Conservation (phyloP, 2,329 filamentous ascomycete genomes). For the Xylariales sp. region DNA sequence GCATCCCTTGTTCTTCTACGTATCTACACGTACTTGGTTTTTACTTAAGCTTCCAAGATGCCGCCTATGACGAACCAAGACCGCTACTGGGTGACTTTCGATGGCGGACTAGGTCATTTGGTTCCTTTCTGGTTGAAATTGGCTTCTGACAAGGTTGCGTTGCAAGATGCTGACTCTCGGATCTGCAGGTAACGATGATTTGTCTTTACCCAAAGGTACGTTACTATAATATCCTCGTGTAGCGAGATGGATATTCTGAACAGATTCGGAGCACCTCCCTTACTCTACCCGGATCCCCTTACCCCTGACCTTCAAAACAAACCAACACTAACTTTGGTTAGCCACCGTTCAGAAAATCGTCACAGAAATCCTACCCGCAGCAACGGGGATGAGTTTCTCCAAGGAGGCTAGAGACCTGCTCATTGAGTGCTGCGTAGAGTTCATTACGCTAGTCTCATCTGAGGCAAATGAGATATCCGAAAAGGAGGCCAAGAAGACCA, state of each 20-base stretch:
- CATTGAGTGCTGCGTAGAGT: constrained; percentile 98
- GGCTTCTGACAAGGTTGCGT: too few species aligned
- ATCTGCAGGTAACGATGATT: constrained; percentile 53
- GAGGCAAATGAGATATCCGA: constrained; percentile 99
- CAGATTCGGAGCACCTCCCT: too few species aligned
- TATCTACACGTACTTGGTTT: constrained; percentile 1
- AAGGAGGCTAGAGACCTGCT: constrained; percentile 93
- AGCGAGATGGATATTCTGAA: too few species aligned
- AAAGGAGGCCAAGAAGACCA: constrained; percentile 98
- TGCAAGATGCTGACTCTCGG: constrained; percentile 27
- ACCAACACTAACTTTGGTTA: too few species aligned
- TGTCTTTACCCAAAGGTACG: constrained; percentile 61
- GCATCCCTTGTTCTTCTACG: not conserved
- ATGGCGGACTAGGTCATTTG: constrained; percentile 2
- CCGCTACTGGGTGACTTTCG: constrained; percentile 6
- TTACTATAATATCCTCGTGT: too few species aligned
- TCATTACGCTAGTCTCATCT: constrained; percentile 96
- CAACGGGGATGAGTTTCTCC: constrained; percentile 75
- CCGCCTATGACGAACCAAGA: constrained; percentile 10
- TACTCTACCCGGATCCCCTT: too few species aligned
- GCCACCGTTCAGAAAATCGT: constrained; percentile 82
- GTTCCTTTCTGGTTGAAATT: constrained; percentile 6
- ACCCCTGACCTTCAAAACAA: too few species aligned
- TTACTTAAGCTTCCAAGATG: constrained; percentile 12
- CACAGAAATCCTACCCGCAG: constrained; percentile 79